phyloP scores from a whole-genome alignment of 164 flowering plant genomes.

The Magnolia officinalis region DNA sequence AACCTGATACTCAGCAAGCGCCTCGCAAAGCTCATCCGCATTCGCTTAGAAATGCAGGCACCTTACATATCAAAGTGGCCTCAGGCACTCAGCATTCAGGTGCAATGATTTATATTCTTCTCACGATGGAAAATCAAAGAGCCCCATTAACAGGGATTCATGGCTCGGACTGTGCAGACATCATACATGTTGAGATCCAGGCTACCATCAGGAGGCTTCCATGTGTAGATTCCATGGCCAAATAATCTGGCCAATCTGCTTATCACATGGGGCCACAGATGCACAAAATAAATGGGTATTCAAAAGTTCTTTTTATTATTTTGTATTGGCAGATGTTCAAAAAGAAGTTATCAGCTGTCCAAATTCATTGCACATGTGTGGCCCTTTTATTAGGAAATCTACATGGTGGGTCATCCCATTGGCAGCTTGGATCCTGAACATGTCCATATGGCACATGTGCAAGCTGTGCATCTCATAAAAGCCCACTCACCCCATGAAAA shows the following conservation, averaged over 20 bases:
- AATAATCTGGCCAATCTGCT: not conserved
- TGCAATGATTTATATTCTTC: not conserved
- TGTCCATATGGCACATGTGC: not conserved
- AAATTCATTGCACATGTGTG: not conserved
- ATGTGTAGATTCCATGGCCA: not conserved
- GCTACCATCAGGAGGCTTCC: not conserved
- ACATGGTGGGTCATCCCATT: not conserved
- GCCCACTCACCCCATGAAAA: not conserved
- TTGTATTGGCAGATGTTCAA: not conserved
- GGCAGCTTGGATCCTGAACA: not conserved
- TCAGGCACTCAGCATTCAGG: slow-evolving; percentile 73
- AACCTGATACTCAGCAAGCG: slow-evolving; percentile 68
- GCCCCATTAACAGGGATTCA: not conserved
- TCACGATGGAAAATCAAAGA: not conserved
- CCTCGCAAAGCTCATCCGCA: slow-evolving; percentile 53
- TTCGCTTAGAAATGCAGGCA: slow-evolving; percentile 77
- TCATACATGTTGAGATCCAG: not conserved
- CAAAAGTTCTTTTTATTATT: too few relatives aligned
- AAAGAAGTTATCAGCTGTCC: not conserved
- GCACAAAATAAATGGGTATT: too few relatives aligned
- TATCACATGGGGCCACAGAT: too few relatives aligned
- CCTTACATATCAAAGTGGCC: slow-evolving; percentile 83
- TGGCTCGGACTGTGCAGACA: not conserved
- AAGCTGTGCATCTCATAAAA: not conserved
- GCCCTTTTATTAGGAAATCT: not conserved